A percentile compares a stretch with the other conserved stretches of the same genome.
These are phyloP conservation scores for Starmerella vitae DNA, from an alignment of 805 yeast species.

Conservation along the genomic window DNA sequence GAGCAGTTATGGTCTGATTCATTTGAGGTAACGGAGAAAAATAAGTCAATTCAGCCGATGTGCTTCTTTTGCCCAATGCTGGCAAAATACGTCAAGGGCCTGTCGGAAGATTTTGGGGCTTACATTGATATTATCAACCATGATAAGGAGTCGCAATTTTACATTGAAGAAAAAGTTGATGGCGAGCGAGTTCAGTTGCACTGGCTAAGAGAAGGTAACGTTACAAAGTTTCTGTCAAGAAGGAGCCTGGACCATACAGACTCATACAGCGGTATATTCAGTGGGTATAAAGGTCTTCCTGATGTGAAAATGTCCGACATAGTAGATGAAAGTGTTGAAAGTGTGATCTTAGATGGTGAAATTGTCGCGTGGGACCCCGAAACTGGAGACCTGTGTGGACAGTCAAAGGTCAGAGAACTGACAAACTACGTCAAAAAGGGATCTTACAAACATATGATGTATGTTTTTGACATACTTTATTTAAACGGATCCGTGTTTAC, in stretches of 20 bases:
- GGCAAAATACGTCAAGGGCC: slow-evolving; percentile 41
- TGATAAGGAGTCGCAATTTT: slow-evolving; percentile 31
- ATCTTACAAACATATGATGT: slow-evolving; percentile 24
- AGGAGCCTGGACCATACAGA: slow-evolving; percentile 59
- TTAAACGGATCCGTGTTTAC: slow-evolving; percentile 55
- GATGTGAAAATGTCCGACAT: slow-evolving; percentile 10
- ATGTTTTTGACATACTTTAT: slow-evolving; percentile 61
- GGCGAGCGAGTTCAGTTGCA: slow-evolving; percentile 84
- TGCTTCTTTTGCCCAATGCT: slow-evolving; percentile 65
- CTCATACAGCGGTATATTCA: slow-evolving; percentile 6
- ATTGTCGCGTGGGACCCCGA: slow-evolving; percentile 73
- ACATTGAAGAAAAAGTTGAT: slow-evolving; percentile 82
- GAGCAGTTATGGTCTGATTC: slow-evolving; percentile 41
- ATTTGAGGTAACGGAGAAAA: slow-evolving; percentile 31
- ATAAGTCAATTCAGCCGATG: slow-evolving; percentile 34
- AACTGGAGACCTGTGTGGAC: slow-evolving; percentile 46
- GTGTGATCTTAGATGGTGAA: slow-evolving; percentile 69
- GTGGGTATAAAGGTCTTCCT: not conserved
- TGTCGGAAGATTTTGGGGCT: slow-evolving; percentile 39
- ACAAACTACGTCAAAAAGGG: slow-evolving; percentile 32
- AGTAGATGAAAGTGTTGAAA: slow-evolving; percentile 24
- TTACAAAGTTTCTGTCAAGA: slow-evolving; percentile 45
- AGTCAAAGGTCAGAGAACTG: slow-evolving; percentile 63
- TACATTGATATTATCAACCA: slow-evolving; percentile 25
- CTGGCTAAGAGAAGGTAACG: slow-evolving; percentile 35